Evolutionary conservation across 495 filamentous ascomycete genomes (phyloP), one percentile per base, ranked within the genome.

Genomic region (Ramalina intermedia): DNA sequence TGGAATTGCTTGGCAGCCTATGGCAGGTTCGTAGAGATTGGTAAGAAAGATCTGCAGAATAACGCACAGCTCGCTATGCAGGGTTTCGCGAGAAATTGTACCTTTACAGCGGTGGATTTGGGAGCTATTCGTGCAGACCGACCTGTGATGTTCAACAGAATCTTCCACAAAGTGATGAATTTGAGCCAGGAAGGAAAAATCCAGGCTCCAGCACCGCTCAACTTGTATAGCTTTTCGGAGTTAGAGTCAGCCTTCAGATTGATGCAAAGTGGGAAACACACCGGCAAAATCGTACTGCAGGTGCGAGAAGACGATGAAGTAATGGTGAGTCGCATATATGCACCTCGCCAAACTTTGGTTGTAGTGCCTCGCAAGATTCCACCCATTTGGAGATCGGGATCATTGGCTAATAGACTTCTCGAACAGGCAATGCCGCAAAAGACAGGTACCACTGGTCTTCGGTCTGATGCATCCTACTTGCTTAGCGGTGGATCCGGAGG

Each of bases 171-270:
- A 14, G 29, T 52, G 33, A 41, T 52, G 2, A 47, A 54, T 8
- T 37, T 50, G 36, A 27, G 45, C 20, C 26, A 36, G 6, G 9
- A 16, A n/a, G 48, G 41, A 3, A 13, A 6, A 11, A 9, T 54
- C 23, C 11, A 43, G 7, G 21, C 50, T 0, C 40, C 47, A 6
- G 17, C 14, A 6, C 52, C 52, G 3, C 16, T 54, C 4, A 41
- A 50, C 6, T 36, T 38, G 3, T 46, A 43, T n/a, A 7, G 17
- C 8, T 26, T 54, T 12, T 54, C 60, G 0, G 58, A 76, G 3
- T 54, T 70, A 8, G 63, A 69, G 37, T 54, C 59, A 5, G 79
- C 79, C 0, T 76, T 84, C 58, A 71, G 76, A 47, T 49, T 40
- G 16, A 26, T 54, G 29, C 50, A 57, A 21, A 51, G 36, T 27